Conservation (phyloP, 2,329 filamentous ascomycete species). For the Raffaelea ambrosiae region DNA sequence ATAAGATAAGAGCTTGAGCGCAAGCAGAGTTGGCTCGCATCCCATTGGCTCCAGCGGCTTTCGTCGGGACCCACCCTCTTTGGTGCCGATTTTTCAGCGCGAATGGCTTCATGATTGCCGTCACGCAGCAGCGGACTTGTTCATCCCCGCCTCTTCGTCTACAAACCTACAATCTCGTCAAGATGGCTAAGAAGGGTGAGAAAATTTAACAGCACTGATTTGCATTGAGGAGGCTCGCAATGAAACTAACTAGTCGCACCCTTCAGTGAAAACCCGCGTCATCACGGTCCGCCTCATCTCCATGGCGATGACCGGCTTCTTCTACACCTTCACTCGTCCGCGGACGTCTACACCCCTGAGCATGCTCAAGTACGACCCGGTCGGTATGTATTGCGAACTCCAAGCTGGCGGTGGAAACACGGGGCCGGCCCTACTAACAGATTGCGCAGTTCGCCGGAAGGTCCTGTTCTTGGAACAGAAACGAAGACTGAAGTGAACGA, state of each 20-base stretch:
- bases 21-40: not conserved
- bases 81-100: no score
- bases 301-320: constrained; percentile 99
- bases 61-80: not conserved
- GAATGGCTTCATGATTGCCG: no score
- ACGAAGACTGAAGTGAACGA: constrained; percentile 38
- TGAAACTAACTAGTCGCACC: not conserved
- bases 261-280: constrained; percentile 76
- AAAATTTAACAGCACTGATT: no score
- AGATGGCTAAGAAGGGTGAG: constrained; percentile 29
- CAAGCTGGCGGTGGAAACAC: no score
- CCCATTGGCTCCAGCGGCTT: not conserved
- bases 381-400: constrained; percentile 60
- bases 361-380: constrained; percentile 98
- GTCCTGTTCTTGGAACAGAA: constrained; percentile 94
- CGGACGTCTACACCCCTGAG: constrained; percentile 76
- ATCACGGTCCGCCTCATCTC: constrained; percentile 90
- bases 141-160: no score
- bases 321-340: constrained; percentile 81
- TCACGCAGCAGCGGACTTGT: no score
- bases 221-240: no score
- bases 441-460: constrained; percentile 70
- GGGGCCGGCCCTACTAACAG: not conserved
- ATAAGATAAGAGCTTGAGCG: constrained; percentile 1
- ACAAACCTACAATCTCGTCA: constrained; percentile 3